A percentile compares a stretch with the other conserved stretches of the same genome.
Evolutionary conservation across 2,329 filamentous ascomycete species (phyloP).

Genomic region (Furcasterigmium furcatum): DNA sequence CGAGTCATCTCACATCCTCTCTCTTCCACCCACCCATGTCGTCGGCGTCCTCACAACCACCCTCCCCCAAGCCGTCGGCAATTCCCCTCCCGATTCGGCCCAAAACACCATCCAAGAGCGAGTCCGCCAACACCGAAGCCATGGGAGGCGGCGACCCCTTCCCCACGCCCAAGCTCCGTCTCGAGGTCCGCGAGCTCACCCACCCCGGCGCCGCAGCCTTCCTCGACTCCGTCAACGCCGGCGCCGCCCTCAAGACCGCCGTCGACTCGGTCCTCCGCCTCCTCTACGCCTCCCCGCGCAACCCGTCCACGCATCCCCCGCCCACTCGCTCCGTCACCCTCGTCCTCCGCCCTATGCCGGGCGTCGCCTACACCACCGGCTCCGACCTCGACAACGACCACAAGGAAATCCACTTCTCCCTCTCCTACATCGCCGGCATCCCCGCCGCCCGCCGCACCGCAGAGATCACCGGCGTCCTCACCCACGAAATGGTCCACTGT

Average conservation of each 20-base stretch:
- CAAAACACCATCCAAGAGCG: not conserved
- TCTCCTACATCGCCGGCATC: slow-evolving; percentile 64
- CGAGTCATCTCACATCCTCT: not conserved
- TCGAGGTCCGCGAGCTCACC: slow-evolving; percentile 55
- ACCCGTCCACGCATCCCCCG: slow-evolving; percentile 39
- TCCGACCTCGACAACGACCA: slow-evolving; percentile 77
- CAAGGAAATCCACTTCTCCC: slow-evolving; percentile 89
- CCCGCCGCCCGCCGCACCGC: slow-evolving; percentile 36
- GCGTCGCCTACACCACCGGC: slow-evolving; percentile 87
- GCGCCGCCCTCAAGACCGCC: slow-evolving; percentile 58
- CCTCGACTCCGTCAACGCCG: slow-evolving; percentile 61
- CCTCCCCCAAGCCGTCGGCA: slow-evolving; percentile 1
- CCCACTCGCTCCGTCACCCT: slow-evolving; percentile 84
- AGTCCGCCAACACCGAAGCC: not conserved
- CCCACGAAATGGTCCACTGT: slow-evolving; percentile 93
- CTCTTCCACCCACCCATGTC: slow-evolving; percentile 10
- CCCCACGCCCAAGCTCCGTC: slow-evolving; percentile 51
- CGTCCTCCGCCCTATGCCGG: slow-evolving; percentile 72
- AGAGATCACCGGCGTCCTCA: slow-evolving; percentile 80
- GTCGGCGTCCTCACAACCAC: slow-evolving; percentile 1
- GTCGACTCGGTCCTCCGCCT: slow-evolving; percentile 66
- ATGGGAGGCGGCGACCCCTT: slow-evolving; percentile 21
- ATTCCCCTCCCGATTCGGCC: slow-evolving; percentile 8
- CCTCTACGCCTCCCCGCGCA: slow-evolving; percentile 59
- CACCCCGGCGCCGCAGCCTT: slow-evolving; percentile 64